These are phyloP conservation scores for Rhizopogon sp. DNA, from an alignment of 768 basidiomycete species.

Conservation along the genomic window DNA sequence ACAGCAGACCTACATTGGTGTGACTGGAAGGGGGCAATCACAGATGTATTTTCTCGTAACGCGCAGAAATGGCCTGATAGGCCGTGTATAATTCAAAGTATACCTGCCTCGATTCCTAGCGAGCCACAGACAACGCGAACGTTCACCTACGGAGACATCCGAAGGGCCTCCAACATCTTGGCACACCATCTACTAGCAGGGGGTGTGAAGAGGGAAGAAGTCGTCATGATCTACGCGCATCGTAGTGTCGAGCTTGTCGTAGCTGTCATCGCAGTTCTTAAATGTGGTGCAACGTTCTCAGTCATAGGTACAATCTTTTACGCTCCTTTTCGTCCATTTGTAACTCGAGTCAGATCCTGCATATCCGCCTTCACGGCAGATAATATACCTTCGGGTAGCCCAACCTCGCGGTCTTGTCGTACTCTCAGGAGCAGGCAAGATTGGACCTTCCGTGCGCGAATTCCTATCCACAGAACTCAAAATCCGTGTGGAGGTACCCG, in stretches of 20 bases:
- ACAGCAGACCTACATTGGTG: conserved; percentile 92
- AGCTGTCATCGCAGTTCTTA: conserved; percentile 94
- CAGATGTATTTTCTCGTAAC: conserved; percentile 89
- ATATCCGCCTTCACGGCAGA: conserved; percentile 91
- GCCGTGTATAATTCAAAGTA: conserved; percentile 84
- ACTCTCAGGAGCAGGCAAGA: conserved; percentile 82
- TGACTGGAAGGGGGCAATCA: conserved; percentile 95
- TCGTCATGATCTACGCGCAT: conserved; percentile 97
- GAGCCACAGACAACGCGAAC: conserved; percentile 47
- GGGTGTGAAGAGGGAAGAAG: conserved; percentile 89
- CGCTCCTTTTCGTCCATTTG: background rate
- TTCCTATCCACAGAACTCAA: conserved; percentile 75
- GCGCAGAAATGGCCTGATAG: conserved; percentile 74
- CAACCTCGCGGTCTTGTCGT: conserved; percentile 88
- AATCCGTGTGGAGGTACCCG: conserved; percentile 89
- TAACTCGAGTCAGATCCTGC: conserved; percentile 71
- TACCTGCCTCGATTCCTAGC: conserved; percentile 35
- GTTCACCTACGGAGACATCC: conserved; percentile 79
- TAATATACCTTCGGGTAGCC: conserved; percentile 88
- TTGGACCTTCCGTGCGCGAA: conserved; percentile 76
- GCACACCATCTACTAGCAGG: conserved; percentile 84
- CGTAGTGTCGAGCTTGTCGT: conserved; percentile 95
- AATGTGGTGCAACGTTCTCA: conserved; percentile 94
- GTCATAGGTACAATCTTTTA: conserved; percentile 71
- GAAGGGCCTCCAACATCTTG: conserved; percentile 81